Evolutionary conservation across 2,329 filamentous ascomycete species (phyloP).

Genomic region (Zymoseptoria crescenta): DNA sequence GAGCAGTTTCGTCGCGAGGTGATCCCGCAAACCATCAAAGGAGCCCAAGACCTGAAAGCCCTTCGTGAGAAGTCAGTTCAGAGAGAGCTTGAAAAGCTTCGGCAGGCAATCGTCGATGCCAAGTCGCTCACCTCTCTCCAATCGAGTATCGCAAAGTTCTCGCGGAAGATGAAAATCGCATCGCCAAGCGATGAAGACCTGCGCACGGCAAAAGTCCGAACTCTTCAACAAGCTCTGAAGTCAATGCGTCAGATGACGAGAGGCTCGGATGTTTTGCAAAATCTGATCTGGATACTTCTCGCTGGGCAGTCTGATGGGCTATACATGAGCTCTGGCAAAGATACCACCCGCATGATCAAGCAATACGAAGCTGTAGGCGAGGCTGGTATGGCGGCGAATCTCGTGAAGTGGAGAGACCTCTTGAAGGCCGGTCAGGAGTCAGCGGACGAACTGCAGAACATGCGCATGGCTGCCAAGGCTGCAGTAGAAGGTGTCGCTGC

Average conservation of each 20-base stretch:
- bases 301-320: constrained; percentile 20
- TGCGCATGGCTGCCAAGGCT: constrained; percentile 20
- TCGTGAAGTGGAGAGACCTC: constrained; percentile 24
- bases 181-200: constrained; percentile 12
- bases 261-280: constrained; percentile 28
- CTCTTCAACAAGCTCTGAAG: constrained; percentile 17
- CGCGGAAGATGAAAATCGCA: constrained; percentile 22
- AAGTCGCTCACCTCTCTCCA: constrained; percentile 19
- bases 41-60: constrained; percentile 13
- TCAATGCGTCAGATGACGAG: constrained; percentile 22
- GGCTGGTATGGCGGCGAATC: constrained; percentile 15
- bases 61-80: constrained; percentile 14
- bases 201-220: constrained; percentile 12
- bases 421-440: constrained; percentile 24
- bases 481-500: constrained; percentile 13
- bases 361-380: constrained; percentile 20
- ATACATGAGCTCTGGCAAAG: constrained; percentile 29
- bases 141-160: constrained; percentile 18
- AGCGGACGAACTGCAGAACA: constrained; percentile 19
- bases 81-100: constrained; percentile 24
- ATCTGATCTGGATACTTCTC: constrained; percentile 29
- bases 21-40: constrained; percentile 12
- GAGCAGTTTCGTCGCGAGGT: constrained; percentile 22
- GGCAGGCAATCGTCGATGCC: constrained; percentile 15
- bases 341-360: constrained; percentile 31